phyloP scores from a whole-genome alignment of 805 yeast species.

The Saccharomycopsis javanensis region DNA sequence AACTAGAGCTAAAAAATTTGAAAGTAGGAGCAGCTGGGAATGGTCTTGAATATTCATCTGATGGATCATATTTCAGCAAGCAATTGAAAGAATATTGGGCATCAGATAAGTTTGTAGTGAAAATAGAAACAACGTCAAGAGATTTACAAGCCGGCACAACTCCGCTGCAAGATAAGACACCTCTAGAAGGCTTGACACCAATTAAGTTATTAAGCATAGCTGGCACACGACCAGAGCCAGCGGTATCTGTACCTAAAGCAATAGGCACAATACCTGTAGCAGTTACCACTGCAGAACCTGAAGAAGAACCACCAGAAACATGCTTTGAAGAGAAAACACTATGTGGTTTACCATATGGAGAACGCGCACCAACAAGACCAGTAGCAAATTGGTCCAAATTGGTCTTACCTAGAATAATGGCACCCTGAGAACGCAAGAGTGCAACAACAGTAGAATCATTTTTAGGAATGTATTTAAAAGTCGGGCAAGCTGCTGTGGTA shows the following conservation, averaged over 20 bases:
- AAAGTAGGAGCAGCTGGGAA: conserved; percentile 59
- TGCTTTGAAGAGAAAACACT: conserved; percentile 67
- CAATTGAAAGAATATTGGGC: conserved; percentile 70
- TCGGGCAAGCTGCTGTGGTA: conserved; percentile 95
- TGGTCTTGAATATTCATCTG: conserved; percentile 73
- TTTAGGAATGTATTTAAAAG: conserved; percentile 58
- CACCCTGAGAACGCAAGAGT: conserved; percentile 78
- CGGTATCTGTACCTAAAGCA: conserved; percentile 92
- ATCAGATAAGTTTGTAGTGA: conserved; percentile 67
- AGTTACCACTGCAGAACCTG: conserved; percentile 91
- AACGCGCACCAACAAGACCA: conserved; percentile 89
- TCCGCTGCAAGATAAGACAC: conserved; percentile 76
- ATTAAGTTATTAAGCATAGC: conserved; percentile 87
- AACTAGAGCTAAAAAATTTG: conserved; percentile 47
- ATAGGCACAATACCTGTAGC: conserved; percentile 85
- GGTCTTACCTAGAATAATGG: conserved; percentile 87
- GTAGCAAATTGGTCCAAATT: conserved; percentile 97
- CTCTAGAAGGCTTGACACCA: conserved; percentile 89
- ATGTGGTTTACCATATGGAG: conserved; percentile 88
- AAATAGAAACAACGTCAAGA: conserved; percentile 83
- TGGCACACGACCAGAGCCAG: conserved; percentile 97
- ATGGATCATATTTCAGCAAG: conserved; percentile 60
- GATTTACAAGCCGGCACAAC: conserved; percentile 98
- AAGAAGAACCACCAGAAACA: conserved; percentile 92
- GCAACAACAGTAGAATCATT: conserved; percentile 69